Evolutionary conservation across 805 yeast genomes (phyloP).

Genomic region (Danielia reshetovae): DNA sequence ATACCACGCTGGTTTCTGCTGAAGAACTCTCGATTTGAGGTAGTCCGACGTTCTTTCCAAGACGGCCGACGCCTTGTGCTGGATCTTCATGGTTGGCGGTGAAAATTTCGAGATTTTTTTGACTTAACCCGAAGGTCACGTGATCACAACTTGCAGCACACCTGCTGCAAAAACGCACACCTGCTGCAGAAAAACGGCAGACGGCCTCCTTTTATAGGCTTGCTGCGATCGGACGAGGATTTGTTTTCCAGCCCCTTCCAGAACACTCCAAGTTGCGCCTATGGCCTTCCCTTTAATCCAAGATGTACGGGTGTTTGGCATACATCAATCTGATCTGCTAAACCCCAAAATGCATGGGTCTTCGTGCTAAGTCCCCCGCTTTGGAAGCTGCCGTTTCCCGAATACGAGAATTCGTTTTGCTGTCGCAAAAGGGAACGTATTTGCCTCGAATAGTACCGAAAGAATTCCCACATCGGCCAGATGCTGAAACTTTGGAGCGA

Average conservation of each 20-base stretch:
- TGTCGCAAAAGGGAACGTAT: conserved; percentile 6
- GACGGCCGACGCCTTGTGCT: conserved; percentile 64
- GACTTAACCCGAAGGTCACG: neutral
- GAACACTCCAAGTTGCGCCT: too few species aligned
- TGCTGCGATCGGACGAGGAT: too few species aligned
- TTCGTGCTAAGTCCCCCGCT: too few species aligned
- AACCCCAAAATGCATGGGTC: too few species aligned
- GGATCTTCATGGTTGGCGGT: conserved; percentile 51
- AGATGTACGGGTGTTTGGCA: too few species aligned
- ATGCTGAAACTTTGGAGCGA: too few species aligned
- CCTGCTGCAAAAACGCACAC: too few species aligned
- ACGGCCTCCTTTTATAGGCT: too few species aligned
- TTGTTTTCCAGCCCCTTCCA: too few species aligned
- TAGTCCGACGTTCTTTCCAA: conserved; percentile 78
- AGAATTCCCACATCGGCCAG: neutral
- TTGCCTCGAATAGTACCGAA: conserved; percentile 8
- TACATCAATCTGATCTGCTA: too few species aligned
- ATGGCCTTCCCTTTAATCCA: too few species aligned
- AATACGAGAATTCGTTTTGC: neutral
- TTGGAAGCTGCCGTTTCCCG: neutral
- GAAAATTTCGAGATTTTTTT: neutral
- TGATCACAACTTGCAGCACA: neutral
- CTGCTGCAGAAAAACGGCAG: too few species aligned
- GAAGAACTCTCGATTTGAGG: conserved; percentile 65
- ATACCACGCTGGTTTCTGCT: conserved; percentile 82